Evolutionary conservation across 2,329 filamentous ascomycete species (phyloP).

Genomic region (Alternaria sp.): DNA sequence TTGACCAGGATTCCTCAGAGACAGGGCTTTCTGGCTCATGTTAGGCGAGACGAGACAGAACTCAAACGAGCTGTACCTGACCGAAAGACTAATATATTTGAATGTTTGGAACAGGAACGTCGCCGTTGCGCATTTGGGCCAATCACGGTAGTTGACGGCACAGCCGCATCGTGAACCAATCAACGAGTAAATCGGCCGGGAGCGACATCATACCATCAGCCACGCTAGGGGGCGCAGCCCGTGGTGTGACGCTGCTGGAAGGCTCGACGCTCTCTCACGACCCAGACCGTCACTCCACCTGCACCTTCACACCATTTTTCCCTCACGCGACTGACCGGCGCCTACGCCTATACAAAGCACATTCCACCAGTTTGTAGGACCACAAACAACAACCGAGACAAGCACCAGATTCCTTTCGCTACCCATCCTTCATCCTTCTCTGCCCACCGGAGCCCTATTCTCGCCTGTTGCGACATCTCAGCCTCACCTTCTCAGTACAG

Average conservation of each 20-base stretch:
- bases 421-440: constrained; percentile 15
- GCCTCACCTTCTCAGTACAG: constrained; percentile 30
- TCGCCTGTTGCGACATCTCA: constrained; percentile 32
- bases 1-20: not conserved
- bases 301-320: constrained; percentile 20
- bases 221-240: constrained; percentile 21
- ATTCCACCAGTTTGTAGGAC: constrained; percentile 26
- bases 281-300: constrained; percentile 39
- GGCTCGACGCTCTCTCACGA: constrained; percentile 21
- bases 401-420: constrained; percentile 22
- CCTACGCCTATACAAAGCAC: constrained; percentile 45
- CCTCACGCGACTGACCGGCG: constrained; percentile 39
- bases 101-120: too few relatives aligned
- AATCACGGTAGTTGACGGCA: constrained; percentile 16
- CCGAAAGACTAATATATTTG: too few relatives aligned
- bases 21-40: too few relatives aligned
- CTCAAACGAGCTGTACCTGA: too few relatives aligned
- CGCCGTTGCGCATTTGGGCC: not conserved
- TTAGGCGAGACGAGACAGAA: too few relatives aligned
- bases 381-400: constrained; percentile 18
- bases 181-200: constrained; percentile 13
- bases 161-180: constrained; percentile 23
- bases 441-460: constrained; percentile 23
- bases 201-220: constrained; percentile 13
- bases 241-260: constrained; percentile 28